Base-by-base conservation (phyloP, 1,139 yeast genomes). In the Pichia sp. region DNA sequence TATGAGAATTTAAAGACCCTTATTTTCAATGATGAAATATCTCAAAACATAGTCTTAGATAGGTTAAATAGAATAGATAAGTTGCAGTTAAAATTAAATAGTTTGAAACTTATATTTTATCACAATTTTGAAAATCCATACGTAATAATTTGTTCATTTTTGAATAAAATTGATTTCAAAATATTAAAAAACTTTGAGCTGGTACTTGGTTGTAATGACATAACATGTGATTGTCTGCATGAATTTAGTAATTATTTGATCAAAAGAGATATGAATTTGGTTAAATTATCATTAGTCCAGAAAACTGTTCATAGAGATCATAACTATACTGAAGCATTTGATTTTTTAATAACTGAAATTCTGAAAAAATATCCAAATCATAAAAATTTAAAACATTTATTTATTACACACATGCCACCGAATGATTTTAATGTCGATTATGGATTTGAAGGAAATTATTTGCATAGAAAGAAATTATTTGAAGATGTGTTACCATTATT, bases 371-470 rank as follows among this genome's bases (percentile, higher is more conserved):
- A 79, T 3, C 73, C 76, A 5, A 58, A 67, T 25, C 63, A 60
- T 14, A 53, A 60, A 1, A 59, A 62, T 2, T 57, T 81, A 44
- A 64, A 62, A 29, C 70, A 66, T 45, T 62, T 84, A 18, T 69
- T 77, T 6, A 70, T 84, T 16, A 69, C 74, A 36, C 88, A 83
- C 62, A 69, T 68, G 36, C 75, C 81, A 2, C 84, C 85, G 1
- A 55, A 67, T 11, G 75, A 74, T 58, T 80, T 77, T 0, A 68
- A 71, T 43, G 65, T 73, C 3, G 65, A 64, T 54, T 87, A 84
- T 64, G 87, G 87, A 3, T 76, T 81, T 47, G 91, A 85, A 61
- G 95, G 95, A 0, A 85, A 85, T 60, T 84, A 81, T 58, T 64
- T 77, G 14, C 74, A 89, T 55, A 72, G 89, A 59, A 69, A 79